Evolutionary conservation across 495 filamentous ascomycete genomes (phyloP), one percentile per base, ranked within the genome.

Genomic region (Aspergillus sclerotiicarbonarius): DNA sequence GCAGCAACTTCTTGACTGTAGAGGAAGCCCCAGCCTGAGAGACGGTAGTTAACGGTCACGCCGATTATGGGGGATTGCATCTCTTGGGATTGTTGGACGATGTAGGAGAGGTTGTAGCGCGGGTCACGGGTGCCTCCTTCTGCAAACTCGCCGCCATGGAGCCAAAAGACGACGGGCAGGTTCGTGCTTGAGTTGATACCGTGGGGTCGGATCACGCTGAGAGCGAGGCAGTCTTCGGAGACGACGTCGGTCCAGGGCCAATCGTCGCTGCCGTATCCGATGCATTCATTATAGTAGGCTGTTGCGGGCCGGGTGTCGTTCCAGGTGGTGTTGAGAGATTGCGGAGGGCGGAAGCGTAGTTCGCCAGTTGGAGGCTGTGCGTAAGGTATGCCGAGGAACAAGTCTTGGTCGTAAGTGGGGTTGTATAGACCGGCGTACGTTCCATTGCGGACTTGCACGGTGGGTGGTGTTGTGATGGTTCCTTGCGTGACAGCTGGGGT

Each of bases 41-140:
- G 69, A 9, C 81, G 70, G 62, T 84, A 85, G 41, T 78, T 76
- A 52, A 82, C 74, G 43, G 67, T 73, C 3, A 81, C 74, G 3
- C 65, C 82, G 21, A 85, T 76, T 19, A 82, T 71, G 0, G 81
- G 80, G 21, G 70, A 74, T 0, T 70, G 70, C 15, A 78, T 76
- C 0, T 61, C 52, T 4, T 80, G 76, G 31, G 69, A 69, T 41
- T 77, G 73, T 21, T 79, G 48, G 4, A 83, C 77, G 13, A 82
- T 73, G 65, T 74, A 79, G n/a, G 70, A 72, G 16, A 81, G 56
- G 54, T 82, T 81, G 65, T 81, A 81, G 4, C 74, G 56, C 56
- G 56, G 55, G 55, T 76, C 70, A 9, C 57, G 49, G 16, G 39
- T 47, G 16, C 65, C 59, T 8, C 70, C 73, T 47, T 65, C 39